Evolutionary conservation across 768 basidiomycete genomes (phyloP), one percentile per base, ranked within the genome.

Genomic region (Heimioporus sp.): DNA sequence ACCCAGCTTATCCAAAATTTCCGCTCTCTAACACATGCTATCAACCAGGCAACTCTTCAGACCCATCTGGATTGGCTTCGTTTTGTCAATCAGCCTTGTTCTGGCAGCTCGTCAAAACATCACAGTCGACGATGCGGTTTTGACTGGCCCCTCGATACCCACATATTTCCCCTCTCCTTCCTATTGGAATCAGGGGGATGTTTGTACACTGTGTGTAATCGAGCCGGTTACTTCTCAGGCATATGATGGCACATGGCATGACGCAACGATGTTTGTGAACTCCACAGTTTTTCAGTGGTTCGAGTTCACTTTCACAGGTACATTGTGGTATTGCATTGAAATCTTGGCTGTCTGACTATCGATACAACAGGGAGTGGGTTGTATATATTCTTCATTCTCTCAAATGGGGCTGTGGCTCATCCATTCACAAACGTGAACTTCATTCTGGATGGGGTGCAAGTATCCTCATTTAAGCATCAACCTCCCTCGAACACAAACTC

Each of bases 161-260:
- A 45, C 37, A 10, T 64, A 54, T 28, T 17, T 57, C 3, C 62
- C 61, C 28, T 17, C 30, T 9, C 3, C 24, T 10, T 31, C 50
- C 1, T 1, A 0, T 7, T 64, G 62, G 62, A 40, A 46, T 7
- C 1, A 16, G 4, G 58, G 53, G 0, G 49, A 53, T 8, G 17
- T 16, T 4, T 63, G 61, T 31, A 2, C 51, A 1, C 6, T 0
- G 3, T 63, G 62, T 10, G 0, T 10, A 0, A 46, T 17, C 5
- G 0, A 46, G 6, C 58, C 58, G 3, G 46, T 58, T 40, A 24
- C 55, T 1, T 13, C 48, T 1, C 28, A 5, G 19, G 55, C 43
- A 1, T 58, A 55, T 35, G 40, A 64, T 2, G 50, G 43, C 2
- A 64, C 62, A 39, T 63, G 61, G 61, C 61, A 63, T 10, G 55